Evolutionary conservation across 768 basidiomycete genomes (phyloP), one percentile per base, ranked within the genome.

Genomic region (Lepiota subincarnata): DNA sequence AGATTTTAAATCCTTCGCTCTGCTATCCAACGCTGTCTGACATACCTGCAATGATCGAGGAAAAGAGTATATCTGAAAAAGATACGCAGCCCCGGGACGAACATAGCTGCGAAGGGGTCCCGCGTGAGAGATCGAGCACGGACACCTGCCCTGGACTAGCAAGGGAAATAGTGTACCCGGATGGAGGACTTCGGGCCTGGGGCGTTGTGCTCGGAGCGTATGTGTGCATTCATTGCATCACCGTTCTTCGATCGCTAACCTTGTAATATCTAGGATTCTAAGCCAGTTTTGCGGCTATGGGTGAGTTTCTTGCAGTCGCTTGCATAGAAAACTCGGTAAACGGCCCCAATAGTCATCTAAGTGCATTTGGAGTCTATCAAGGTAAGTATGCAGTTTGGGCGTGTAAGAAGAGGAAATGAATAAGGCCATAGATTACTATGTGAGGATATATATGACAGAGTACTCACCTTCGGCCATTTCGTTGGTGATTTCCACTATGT

Each of bases 351-450:
- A 73, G 74, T 41, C 72, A 73, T 43, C 58, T 68, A 8, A 64
- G 68, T 26, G 68, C 72, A 2, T 76, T 72, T 24, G 74, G 74
- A 16, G 74, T 73, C 42, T 76, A 76, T 55, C 74, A 76, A 70
- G 73, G 73, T 68, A 6, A 43, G 40, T 8, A 11, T n/a, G 14
- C 22, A 16, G 43, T 36, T 34, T 24, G 40, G 4, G 37, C 39
- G 1, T 19, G n/a, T 24, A 18, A 12, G 51, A 46, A 4, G 18
- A 4, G 42, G 11, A 6, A 31, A 8, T 19, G 28, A 19, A 35
- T 20, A 24, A 6, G 26, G 14, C 35, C 19, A 13, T 31, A 74
- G 73, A 75, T 64, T 74, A 68, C 50, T 77, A 75, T 59, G 58
- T 64, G 37, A 66, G 64, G 39, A 66, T 59, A 5, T 74, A 71